Evolutionary conservation across 208 protist genomes (phyloP), one percentile per base, ranked within the genome.

Genomic region (Trypanosoma lewisi): DNA sequence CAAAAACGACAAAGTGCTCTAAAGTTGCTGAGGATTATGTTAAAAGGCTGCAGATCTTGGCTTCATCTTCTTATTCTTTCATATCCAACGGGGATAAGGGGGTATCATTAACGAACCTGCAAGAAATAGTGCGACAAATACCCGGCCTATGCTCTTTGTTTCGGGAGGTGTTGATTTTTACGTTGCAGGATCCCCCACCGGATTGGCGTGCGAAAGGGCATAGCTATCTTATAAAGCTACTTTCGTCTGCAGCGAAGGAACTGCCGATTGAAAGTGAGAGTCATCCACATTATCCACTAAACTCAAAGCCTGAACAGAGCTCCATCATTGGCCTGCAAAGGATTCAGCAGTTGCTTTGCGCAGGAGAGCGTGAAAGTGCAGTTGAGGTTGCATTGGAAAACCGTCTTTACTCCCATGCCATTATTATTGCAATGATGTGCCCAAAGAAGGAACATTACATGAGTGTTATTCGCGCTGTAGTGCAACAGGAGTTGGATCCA

Each of bases 341-440:
- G 37, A 70, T 94, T n/a, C 78, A 94, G 57, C 56, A 66, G n/a
- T 62, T 89, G 7, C 63, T 94, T 2, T 78, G 66, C 55, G 63
- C 41, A 21, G 88, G 88, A 1, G 67, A 91, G 31, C 82, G 88
- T 11, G 77, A 90, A 33, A 67, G 62, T 50, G 88, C 88, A 1
- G 88, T 86, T 4, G 70, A 77, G 45, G 63, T 77, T 16, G 88
- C 88, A 9, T 63, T 91, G 48, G 54, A 78, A 12, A 52, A 79
- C 31, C 53, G 60, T 30, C 73, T 94, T 6, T 80, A 87, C 61
- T 61, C 70, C 1, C 84, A 94, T 58, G 88, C 88, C 12, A 63
- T 94, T n/a, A 77, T 94, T 33, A 91, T 94, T 55, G 69, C 85
- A 14, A 90, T 94, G 88, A 85, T 94, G 81, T 94, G 88, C 63